phyloP scores from a whole-genome alignment of 371 early-diverging fungal genomes.

The Nematocida homosporus region DNA sequence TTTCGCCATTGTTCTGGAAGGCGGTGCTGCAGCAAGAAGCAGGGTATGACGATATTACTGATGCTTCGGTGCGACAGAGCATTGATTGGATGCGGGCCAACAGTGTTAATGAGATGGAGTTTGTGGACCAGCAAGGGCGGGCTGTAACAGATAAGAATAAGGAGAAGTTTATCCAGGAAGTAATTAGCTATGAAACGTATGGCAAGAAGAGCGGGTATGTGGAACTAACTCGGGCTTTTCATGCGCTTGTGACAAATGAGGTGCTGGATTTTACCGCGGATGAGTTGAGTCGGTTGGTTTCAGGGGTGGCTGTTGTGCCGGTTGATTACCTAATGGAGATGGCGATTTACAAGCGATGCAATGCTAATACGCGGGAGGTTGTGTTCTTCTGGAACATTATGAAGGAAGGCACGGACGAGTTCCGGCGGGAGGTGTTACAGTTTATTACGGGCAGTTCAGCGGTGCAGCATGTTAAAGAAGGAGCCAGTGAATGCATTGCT shows the following conservation, averaged over 20 bases:
- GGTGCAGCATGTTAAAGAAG: slow-evolving; percentile 20
- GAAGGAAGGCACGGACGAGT: slow-evolving; percentile 14
- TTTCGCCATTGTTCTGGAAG: slow-evolving; percentile 30
- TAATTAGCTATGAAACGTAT: slow-evolving; percentile 32
- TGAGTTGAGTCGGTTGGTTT: slow-evolving; percentile 24
- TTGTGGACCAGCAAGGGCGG: slow-evolving; percentile 11
- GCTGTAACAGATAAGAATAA: slow-evolving; percentile 39
- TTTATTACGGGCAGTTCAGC: slow-evolving; percentile 53
- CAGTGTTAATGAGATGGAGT: slow-evolving; percentile 8
- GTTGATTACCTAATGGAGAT: slow-evolving; percentile 24
- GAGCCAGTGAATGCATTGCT: slow-evolving; percentile 18
- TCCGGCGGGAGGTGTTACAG: slow-evolving; percentile 10
- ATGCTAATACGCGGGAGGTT: slow-evolving; percentile 10
- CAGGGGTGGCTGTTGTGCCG: slow-evolving; percentile 18
- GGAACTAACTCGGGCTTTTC: neutral
- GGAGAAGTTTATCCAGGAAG: slow-evolving; percentile 32
- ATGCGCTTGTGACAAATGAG: slow-evolving; percentile 19
- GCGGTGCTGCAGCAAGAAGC: slow-evolving; percentile 25
- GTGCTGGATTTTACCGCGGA: slow-evolving; percentile 31
- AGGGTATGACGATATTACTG: slow-evolving; percentile 19
- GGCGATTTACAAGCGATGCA: slow-evolving; percentile 42
- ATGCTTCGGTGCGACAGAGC: slow-evolving; percentile 1
- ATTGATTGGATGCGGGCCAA: slow-evolving; percentile 42
- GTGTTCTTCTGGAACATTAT: slow-evolving; percentile 40
- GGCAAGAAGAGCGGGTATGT: slow-evolving; percentile 19